phyloP scores from a whole-genome alignment of 257 asterid genomes.

The Misopates orontium region DNA sequence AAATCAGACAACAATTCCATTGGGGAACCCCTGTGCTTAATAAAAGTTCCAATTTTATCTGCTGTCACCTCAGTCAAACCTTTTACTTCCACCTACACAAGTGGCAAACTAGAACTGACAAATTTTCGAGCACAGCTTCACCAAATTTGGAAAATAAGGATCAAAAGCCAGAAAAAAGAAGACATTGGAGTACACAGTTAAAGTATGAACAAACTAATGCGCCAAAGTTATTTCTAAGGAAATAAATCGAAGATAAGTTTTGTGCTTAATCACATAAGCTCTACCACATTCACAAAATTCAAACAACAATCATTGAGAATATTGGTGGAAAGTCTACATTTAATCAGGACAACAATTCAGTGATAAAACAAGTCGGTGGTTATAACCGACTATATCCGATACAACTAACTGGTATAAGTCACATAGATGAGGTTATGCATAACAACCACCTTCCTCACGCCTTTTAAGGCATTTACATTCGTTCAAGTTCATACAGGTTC shows the following conservation, averaged over 20 bases:
- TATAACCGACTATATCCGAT: too few species aligned
- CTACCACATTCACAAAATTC: not conserved
- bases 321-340: not conserved
- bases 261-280: not conserved
- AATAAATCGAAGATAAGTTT: not conserved
- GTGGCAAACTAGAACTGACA: conserved; percentile 21
- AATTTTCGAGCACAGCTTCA: conserved; percentile 19
- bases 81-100: conserved; percentile 76
- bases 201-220: not conserved
- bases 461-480: too few species aligned
- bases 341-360: not conserved
- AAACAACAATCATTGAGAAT: not conserved
- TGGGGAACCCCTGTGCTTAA: conserved; percentile 81
- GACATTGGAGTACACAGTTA: not conserved
- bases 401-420: too few species aligned
- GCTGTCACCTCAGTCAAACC: conserved; percentile 81
- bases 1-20: conserved; percentile 66
- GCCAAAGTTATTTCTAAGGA: not conserved
- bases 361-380: too few species aligned
- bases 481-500: too few species aligned
- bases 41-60: conserved; percentile 75
- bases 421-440: too few species aligned
- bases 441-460: too few species aligned
- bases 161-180: not conserved
- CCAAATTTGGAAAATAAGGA: not conserved